A percentile compares a stretch with the other conserved stretches of the same genome.
phyloP scores from a whole-genome alignment of 2,329 filamentous ascomycete species.

The Cladophialophora immunda region DNA sequence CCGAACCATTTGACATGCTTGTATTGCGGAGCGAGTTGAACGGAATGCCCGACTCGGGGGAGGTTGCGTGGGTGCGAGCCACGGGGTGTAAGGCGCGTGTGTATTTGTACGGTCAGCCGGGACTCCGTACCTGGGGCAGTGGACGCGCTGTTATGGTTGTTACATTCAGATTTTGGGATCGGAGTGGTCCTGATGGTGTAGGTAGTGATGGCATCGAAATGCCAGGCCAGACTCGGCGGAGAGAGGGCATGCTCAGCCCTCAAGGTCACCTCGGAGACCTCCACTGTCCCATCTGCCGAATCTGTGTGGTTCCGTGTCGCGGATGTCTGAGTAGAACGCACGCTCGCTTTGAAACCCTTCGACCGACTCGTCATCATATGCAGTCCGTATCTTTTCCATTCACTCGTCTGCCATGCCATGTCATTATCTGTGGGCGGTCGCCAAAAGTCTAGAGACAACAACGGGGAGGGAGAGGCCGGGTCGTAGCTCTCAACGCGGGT shows the following conservation, averaged over 20 bases:
- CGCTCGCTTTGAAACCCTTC: constrained; percentile 23
- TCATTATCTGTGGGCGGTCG: constrained; percentile 48
- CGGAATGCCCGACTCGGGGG: constrained; percentile 68
- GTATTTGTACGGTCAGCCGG: constrained; percentile 17
- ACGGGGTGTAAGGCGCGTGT: constrained; percentile 20
- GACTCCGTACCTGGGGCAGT: neutral
- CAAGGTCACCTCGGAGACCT: constrained; percentile 52
- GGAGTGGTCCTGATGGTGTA: constrained; percentile 26
- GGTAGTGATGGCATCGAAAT: constrained; percentile 52
- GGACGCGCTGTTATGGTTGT: neutral
- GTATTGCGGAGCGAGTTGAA: constrained; percentile 60
- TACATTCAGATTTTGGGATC: neutral
- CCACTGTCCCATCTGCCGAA: neutral
- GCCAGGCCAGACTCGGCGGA: constrained; percentile 70
- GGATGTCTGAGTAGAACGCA: neutral
- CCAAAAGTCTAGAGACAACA: constrained; percentile 43
- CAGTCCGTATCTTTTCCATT: constrained; percentile 43
- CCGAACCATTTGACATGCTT: constrained; percentile 68
- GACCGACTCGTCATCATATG: constrained; percentile 38
- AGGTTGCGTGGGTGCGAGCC: constrained; percentile 46
- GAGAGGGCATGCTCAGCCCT: constrained; percentile 54
- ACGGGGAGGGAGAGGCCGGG: constrained; percentile 9
- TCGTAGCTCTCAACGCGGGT: constrained; percentile 9
- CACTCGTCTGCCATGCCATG: constrained; percentile 39
- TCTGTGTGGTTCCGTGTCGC: neutral